Evolutionary conservation across 176 grass and related monocot genomes (phyloP).

Genomic region (Carex myosuroides): DNA sequence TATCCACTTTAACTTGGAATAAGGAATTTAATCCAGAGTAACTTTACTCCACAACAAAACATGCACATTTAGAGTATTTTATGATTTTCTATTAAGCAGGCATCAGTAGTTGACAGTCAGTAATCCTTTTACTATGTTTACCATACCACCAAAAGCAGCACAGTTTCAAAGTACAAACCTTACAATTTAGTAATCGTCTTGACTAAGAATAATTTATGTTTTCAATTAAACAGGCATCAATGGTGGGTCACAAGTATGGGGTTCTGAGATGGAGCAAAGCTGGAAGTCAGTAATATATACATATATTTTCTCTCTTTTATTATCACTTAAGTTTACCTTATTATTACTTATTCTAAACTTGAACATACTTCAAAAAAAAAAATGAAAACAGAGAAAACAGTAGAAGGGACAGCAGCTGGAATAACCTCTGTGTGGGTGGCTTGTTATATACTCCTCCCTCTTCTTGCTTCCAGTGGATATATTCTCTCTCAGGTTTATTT

Average conservation of each 20-base stretch:
- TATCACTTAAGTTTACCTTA: not conserved
- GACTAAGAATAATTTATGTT: not conserved
- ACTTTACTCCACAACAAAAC: too few relatives aligned
- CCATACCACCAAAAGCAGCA: not conserved
- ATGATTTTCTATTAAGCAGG: not conserved
- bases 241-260: constrained; percentile 90
- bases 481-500: constrained; percentile 78
- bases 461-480: constrained; percentile 74
- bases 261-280: constrained; percentile 96
- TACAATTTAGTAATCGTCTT: not conserved
- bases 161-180: not conserved
- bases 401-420: constrained; percentile 91
- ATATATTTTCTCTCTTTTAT: constrained; percentile 1
- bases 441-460: constrained; percentile 69
- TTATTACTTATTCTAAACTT: constrained; percentile 8
- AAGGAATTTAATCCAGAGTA: too few relatives aligned
- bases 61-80: not conserved
- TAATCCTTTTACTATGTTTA: not conserved
- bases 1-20: too few relatives aligned
- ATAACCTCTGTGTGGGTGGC: constrained; percentile 81
- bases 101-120: not conserved
- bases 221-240: constrained; percentile 63
- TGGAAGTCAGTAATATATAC: constrained; percentile 52
- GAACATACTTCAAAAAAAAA: not conserved
- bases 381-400: constrained; percentile 67